phyloP scores from a whole-genome alignment of 495 filamentous ascomycete species.

The Xylaria sp. region DNA sequence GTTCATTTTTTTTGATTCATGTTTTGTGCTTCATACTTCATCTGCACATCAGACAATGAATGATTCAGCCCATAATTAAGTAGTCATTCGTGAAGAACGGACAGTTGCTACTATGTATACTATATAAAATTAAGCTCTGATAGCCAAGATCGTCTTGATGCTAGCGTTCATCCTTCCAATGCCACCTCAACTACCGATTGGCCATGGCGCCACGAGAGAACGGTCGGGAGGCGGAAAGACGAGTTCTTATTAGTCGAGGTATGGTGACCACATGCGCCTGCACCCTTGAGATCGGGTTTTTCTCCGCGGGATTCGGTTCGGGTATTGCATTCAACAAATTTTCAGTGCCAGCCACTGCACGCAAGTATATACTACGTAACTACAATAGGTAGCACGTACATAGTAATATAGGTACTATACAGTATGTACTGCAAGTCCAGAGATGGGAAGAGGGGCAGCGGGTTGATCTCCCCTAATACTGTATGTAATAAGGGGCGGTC shows the following conservation, averaged over 20 bases:
- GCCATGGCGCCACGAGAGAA: background rate
- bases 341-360: background rate
- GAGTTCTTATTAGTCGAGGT: background rate
- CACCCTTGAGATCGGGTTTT: background rate
- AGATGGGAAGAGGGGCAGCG: constrained; percentile 2
- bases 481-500: constrained; percentile 6
- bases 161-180: constrained; percentile 29
- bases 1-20: too few species aligned
- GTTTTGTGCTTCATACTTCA: too few species aligned
- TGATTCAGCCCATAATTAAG: background rate
- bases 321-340: constrained; percentile 10
- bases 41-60: too few species aligned
- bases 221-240: background rate
- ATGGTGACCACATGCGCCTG: background rate
- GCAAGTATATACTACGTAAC: background rate
- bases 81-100: background rate
- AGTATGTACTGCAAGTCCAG: background rate
- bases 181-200: constrained; percentile 19
- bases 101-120: background rate
- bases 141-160: background rate
- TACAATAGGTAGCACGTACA: too few species aligned
- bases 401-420: too few species aligned
- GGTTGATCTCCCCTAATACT: background rate
- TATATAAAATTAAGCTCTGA: background rate
- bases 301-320: constrained; percentile 1